Evolutionary conservation across 1,284 basidiomycete species (phyloP).

Genomic region (Ganoderma multipileum): DNA sequence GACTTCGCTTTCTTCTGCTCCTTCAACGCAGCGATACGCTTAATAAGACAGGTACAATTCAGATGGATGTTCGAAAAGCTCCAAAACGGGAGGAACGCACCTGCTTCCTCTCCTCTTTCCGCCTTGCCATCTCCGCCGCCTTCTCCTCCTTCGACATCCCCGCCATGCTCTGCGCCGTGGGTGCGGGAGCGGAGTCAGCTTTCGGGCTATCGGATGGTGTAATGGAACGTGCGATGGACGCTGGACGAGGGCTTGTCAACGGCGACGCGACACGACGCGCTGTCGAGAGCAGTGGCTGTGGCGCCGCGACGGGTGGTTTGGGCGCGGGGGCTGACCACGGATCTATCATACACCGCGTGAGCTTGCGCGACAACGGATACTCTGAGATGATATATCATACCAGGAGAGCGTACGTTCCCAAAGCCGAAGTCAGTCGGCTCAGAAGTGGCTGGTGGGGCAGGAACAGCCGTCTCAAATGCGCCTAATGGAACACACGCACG

Average conservation of each 20-base stretch:
- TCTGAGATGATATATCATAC: not conserved
- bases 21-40: conserved; percentile 43
- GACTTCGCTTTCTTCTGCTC: conserved; percentile 38
- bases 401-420: conserved; percentile 19
- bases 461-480: conserved; percentile 81
- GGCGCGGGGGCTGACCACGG: conserved; percentile 22
- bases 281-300: conserved; percentile 20
- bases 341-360: not conserved
- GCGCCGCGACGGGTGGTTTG: conserved; percentile 19
- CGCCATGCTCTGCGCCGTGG: conserved; percentile 36
- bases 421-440: conserved; percentile 33
- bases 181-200: conserved; percentile 30
- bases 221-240: conserved; percentile 29
- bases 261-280: conserved; percentile 18
- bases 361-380: not conserved
- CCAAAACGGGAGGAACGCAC: conserved; percentile 45
- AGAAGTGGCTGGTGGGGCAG: conserved; percentile 20
- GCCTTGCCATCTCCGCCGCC: conserved; percentile 85
- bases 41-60: conserved; percentile 10
- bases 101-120: conserved; percentile 89
- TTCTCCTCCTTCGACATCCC: conserved; percentile 86
- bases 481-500: conserved; percentile 49
- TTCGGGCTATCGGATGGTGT: conserved; percentile 36
- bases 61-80: not conserved
- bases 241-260: conserved; percentile 26